Evolutionary conservation across 768 basidiomycete genomes (phyloP).

Genomic region (Leucosporidium creatinivorum): DNA sequence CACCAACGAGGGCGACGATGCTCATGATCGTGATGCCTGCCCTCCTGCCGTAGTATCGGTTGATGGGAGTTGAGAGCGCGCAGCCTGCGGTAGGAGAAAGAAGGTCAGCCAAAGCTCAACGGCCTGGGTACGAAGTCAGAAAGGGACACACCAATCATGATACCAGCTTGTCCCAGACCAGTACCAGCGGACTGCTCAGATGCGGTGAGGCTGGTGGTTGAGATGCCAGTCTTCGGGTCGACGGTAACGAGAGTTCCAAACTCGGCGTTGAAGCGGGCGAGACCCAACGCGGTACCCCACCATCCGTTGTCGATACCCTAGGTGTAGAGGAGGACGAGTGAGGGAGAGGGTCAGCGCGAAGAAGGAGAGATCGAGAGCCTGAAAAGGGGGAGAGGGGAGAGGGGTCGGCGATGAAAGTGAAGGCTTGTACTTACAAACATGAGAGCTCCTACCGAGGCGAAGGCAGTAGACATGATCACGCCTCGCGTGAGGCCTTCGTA

Average conservation of each 20-base stretch:
- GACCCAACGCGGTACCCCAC: constrained; percentile 2
- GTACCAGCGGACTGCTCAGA: constrained; percentile 6
- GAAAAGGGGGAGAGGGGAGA: too few relatives aligned
- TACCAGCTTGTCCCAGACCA: not conserved
- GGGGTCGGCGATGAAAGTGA: not conserved
- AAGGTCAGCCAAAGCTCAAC: too few relatives aligned
- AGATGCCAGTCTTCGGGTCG: not conserved
- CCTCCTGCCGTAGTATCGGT: constrained; percentile 21
- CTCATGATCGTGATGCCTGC: constrained; percentile 17
- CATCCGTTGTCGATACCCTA: constrained; percentile 15
- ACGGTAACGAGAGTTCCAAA: constrained; percentile 13
- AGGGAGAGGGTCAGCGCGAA: not conserved
- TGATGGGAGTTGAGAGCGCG: constrained; percentile 26
- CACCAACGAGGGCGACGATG: constrained; percentile 29
- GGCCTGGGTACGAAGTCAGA: not conserved
- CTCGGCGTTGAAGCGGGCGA: constrained; percentile 8
- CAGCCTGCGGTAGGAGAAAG: constrained; percentile 9
- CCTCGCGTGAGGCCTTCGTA: constrained; percentile 9
- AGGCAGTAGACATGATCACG: constrained; percentile 22
- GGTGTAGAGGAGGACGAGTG: not conserved
- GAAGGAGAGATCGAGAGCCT: not conserved
- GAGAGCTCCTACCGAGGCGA: constrained; percentile 28
- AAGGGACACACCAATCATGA: constrained; percentile 1
- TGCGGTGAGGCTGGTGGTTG: not conserved
- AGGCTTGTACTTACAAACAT: constrained; percentile 17